Conservation (phyloP, 768 basidiomycete species). For the Cyclocybe cylindracea region DNA sequence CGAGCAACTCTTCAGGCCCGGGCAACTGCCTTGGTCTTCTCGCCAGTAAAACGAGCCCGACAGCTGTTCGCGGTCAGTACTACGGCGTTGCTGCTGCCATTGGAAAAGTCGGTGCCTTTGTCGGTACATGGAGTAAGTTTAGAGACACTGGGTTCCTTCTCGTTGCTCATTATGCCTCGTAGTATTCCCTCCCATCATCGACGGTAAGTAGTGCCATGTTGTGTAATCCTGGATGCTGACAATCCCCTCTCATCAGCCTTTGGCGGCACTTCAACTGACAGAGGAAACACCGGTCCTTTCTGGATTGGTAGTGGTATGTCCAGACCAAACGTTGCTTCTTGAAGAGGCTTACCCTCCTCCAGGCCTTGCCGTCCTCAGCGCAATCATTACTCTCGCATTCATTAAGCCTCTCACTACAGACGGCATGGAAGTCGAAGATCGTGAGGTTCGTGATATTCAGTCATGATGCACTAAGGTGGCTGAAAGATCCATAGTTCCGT, state of each 20-base stretch:
- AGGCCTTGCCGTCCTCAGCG: slow-evolving; percentile 78
- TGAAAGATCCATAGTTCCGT: slow-evolving; percentile 59
- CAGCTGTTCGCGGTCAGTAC: slow-evolving; percentile 82
- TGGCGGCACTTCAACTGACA: slow-evolving; percentile 49
- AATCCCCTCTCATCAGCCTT: slow-evolving; percentile 47
- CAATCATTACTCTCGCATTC: slow-evolving; percentile 69
- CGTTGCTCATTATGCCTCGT: slow-evolving; percentile 1
- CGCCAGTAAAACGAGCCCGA: slow-evolving; percentile 84
- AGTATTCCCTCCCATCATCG: slow-evolving; percentile 71
- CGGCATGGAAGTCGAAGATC: slow-evolving; percentile 80
- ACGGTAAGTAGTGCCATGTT: slow-evolving; percentile 34
- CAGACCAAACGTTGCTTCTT: too few species aligned
- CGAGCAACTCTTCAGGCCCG: slow-evolving; percentile 46
- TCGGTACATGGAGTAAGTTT: slow-evolving; percentile 74
- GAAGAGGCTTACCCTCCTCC: background rate
- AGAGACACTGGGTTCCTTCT: too few species aligned
- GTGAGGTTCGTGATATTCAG: slow-evolving; percentile 40
- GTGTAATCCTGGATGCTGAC: background rate
- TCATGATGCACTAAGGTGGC: background rate
- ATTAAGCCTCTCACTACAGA: slow-evolving; percentile 75
- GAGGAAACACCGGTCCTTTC: slow-evolving; percentile 84
- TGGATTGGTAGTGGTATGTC: slow-evolving; percentile 75
- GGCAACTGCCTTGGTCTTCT: slow-evolving; percentile 87
- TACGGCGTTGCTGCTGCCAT: slow-evolving; percentile 86
- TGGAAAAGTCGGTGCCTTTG: slow-evolving; percentile 84